Base-by-base conservation (phyloP, 331 rosid genomes). In the Quercus phellos region DNA sequence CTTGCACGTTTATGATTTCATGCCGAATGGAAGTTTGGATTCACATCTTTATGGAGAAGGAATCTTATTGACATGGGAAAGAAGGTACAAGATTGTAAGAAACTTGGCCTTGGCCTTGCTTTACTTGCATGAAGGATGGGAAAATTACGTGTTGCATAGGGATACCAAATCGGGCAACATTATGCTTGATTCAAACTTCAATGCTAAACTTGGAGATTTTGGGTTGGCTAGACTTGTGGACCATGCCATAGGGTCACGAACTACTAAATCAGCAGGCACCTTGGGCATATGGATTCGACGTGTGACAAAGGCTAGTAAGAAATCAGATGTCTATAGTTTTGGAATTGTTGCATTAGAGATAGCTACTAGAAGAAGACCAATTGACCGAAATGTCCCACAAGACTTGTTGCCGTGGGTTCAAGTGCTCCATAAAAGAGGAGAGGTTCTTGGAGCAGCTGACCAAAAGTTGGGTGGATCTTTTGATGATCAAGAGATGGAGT, bases 111-210 rank as follows among this genome's bases (percentile, higher is more conserved):
- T 87, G 5, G 88, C 91, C 27, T 53, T 89, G 35, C 53, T 80
- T 3, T 89, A 87, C 74, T 77, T 87, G 5, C 93, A 89, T 60
- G 91, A 87, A 82, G 90, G 84, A 53, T 85, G 83, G 22, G 89
- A 81, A 4, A 69, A 79, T 30, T 85, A 86, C 29, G 88, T 88
- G 5, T 50, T 85, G 8, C 89, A 85, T 16, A 83, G 93, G 43
- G 93, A 87, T 75, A 87, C 87, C 51, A 87, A 87, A 70, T 71
- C 89, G 5, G 85, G 86, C 80, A 88, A 88, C 8, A 59, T 85
- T n/a, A 80, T 88, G 89, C 22, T 89, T 77, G 88, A 89, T 72
- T 69, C 83, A 0, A 26, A 73, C 7, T 85, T 89, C 21, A 82
- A 84, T 55, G 72, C 85, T 1, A 89, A 87, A 63, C 88, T 87